Base-by-base conservation (phyloP, 2,329 filamentous ascomycete species). In the Fusarium phyllophilum region DNA sequence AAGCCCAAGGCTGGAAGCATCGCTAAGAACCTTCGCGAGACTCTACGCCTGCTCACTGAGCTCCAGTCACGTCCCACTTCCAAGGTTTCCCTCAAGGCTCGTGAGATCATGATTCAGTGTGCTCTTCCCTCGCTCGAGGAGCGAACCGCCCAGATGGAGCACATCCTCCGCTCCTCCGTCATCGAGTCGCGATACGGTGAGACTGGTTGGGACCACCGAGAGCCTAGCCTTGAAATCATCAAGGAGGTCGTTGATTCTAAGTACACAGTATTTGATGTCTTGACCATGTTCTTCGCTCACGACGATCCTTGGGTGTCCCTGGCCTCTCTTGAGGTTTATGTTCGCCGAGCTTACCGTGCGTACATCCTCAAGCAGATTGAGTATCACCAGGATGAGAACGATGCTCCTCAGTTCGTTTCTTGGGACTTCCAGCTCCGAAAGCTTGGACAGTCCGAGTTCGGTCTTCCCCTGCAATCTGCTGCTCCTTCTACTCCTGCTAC, bases 161-260 rank as follows among this genome's bases (percentile, higher is more conserved):
- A 98, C 84, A 99, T 99, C 75, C 88, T 99, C 62, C 94, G 95
- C 68, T 97, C 96, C 33, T 96, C 96, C 1, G 96, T 99, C 29
- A 91, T 98, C 13, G 95, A 99, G 83, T 97, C 95, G n/a, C 92
- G 94, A 77, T 99, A 99, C 80, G 96, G 96, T 68, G 96, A 99
- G 88, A 95, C 94, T 69, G 95, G 96, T 58, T 97, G 94, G 93
- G 96, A 98, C 74, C 96, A 99, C 85, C 90, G 96, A 75, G 94
- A 98, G 84, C 96, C 96, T 54, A 94, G 93, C 84, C 86, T 97
- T 61, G 93, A 97, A 29, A 88, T 97, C 74, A 92, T 99, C 85
- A 97, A 97, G 87, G 96, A 99, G 83, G 95, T 99, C 38, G 94
- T 99, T 59, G 96, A 99, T 84, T 98, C 96, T 62, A 97, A 97